Base-by-base conservation (phyloP, 2,329 filamentous ascomycete species). In the Lasiodiplodia citricola region DNA sequence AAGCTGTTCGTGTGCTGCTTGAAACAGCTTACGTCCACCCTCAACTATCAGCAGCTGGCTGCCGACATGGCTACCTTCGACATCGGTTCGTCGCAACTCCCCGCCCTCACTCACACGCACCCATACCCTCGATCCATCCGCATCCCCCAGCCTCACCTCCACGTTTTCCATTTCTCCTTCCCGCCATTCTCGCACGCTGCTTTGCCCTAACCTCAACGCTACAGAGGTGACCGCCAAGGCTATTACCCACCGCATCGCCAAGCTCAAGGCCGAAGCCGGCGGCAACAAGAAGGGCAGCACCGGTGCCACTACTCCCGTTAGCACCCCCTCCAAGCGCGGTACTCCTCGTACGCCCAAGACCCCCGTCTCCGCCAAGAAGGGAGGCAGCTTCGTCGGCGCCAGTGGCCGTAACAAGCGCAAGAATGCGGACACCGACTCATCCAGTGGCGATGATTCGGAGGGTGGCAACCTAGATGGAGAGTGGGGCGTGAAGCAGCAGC, bases 201-300 rank as follows among this genome's bases (percentile, higher is more conserved):
- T 23, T 37, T 7, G 25, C 18, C 37, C 50, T 18, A 41, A 4
- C 56, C n/a, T n/a, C n/a, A n/a, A 2, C 35, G 4, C 35, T 52
- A 21, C 37, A 71, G 71, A 71, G 6, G 56, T 54, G 60, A 71
- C 68, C 4, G 23, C 68, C 16, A 72, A 72, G 31, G 71, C 70
- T 0, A 52, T 68, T 44, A 67, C 64, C 4, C 71, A 71, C 56
- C 65, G 68, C 23, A 70, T 72, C 28, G 44, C 52, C 23, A 69
- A 67, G 8, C 44, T 72, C 23, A 71, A 70, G 58, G 13, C 14
- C 25, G 56, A 64, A 14, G 37, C 52, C 25, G 5, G 5, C 28
- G 28, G 28, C 28, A 41, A 44, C 28, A 41, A 44, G 10, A 55
- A n/a, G 23, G 23, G 28, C 7, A 18, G 35, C 31, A 16, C 21